These are phyloP conservation scores for Jacaranda mimosifolia DNA, from an alignment of 257 asterid genomes.

Conservation along the genomic window DNA sequence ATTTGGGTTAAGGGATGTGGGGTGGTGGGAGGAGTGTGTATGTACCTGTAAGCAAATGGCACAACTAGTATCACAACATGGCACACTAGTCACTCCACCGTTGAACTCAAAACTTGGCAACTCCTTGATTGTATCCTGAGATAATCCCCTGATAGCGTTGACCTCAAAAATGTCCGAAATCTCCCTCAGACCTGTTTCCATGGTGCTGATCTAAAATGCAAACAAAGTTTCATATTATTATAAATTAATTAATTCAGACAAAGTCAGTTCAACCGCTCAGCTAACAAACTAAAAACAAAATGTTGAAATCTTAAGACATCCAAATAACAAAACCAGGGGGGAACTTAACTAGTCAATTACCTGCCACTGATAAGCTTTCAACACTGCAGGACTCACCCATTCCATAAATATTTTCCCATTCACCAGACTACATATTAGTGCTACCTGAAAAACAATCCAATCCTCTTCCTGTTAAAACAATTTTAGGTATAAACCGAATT, in stretches of 20 bases:
- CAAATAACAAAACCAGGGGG: background rate
- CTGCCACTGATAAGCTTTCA: conserved; percentile 96
- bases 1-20: background rate
- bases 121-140: conserved; percentile 54
- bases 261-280: conserved; percentile 30
- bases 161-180: conserved; percentile 85
- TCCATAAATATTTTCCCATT: conserved; percentile 96
- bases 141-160: conserved; percentile 60
- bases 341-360: conserved; percentile 42
- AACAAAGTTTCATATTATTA: background rate
- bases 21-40: too few relatives aligned
- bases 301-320: background rate
- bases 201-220: conserved; percentile 63
- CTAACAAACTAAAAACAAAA: conserved; percentile 14
- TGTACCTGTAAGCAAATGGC: conserved; percentile 85
- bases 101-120: conserved; percentile 59
- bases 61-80: conserved; percentile 54
- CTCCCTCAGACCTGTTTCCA: conserved; percentile 78
- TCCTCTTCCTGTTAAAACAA: background rate
- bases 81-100: conserved; percentile 13
- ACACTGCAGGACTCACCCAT: conserved; percentile 97
- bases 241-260: background rate
- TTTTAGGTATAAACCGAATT: background rate
- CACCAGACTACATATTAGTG: conserved; percentile 78
- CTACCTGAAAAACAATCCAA: conserved; percentile 62